A percentile compares a stretch with the other conserved stretches of the same genome.
phyloP scores from a whole-genome alignment of 2,329 filamentous ascomycete species.

The Clonostachys rosea region DNA sequence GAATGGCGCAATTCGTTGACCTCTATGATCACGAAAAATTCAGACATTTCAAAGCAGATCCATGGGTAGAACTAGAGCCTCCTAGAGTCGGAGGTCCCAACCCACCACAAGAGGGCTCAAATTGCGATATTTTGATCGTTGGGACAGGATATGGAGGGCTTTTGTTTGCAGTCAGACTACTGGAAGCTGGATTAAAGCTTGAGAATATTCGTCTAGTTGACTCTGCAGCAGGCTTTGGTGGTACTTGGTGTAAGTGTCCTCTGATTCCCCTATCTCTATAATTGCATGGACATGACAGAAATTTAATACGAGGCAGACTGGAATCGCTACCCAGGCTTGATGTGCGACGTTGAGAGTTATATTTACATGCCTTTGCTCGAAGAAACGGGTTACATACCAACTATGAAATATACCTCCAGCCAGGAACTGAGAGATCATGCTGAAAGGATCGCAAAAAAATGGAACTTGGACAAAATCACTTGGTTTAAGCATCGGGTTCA shows the following conservation, averaged over 20 bases:
- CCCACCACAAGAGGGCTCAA: constrained; percentile 19
- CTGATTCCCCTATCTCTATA: too few species aligned
- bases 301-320: constrained; percentile 18
- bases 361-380: constrained; percentile 56
- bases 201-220: constrained; percentile 35
- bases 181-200: constrained; percentile 12
- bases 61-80: constrained; percentile 24
- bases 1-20: constrained; percentile 22
- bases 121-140: constrained; percentile 4
- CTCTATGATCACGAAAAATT: constrained; percentile 7
- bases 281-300: too few species aligned
- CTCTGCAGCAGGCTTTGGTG: constrained; percentile 36
- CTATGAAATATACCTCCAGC: constrained; percentile 36
- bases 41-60: constrained; percentile 19
- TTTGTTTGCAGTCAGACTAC: constrained; percentile 16
- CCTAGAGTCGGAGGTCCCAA: constrained; percentile 12
- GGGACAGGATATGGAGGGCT: constrained; percentile 28
- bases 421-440: constrained; percentile 36
- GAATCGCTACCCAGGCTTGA: constrained; percentile 43
- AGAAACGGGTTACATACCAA: constrained; percentile 55
- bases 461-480: constrained; percentile 3
- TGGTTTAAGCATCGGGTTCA: too few species aligned
- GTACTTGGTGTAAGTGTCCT: constrained; percentile 32
- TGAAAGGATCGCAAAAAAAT: constrained; percentile 33
- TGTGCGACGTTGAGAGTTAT: constrained; percentile 56